Conservation (phyloP, 1,284 basidiomycete species). For the Inonotus obliquus region DNA sequence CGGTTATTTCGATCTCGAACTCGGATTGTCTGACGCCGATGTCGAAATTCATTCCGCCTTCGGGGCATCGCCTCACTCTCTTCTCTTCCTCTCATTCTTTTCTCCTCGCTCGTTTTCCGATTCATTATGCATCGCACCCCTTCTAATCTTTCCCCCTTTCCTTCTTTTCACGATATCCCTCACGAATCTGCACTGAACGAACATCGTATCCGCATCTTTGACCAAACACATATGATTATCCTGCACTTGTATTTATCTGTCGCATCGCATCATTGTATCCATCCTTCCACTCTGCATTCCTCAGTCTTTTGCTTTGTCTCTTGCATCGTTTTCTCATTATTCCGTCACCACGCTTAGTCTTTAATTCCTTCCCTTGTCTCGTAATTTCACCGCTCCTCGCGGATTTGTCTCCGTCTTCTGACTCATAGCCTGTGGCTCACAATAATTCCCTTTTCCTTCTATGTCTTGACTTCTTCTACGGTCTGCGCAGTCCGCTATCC, state of each 20-base stretch:
- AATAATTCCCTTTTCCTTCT: background rate
- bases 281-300: background rate
- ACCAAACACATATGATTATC: constrained; percentile 2
- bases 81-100: background rate
- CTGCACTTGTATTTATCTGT: background rate
- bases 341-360: background rate
- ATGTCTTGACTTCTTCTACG: background rate
- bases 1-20: background rate
- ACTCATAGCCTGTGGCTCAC: background rate
- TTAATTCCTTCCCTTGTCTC: background rate
- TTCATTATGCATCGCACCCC: background rate
- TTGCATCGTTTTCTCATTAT: background rate
- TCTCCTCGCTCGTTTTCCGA: background rate
- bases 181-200: background rate
- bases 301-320: background rate
- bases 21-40: background rate
- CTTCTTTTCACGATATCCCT: background rate
- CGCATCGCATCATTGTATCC: background rate
- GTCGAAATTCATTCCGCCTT: background rate
- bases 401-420: background rate
- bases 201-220: no score
- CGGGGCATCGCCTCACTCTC: background rate
- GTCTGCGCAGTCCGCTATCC: background rate
- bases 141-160: background rate
- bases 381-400: background rate